Evolutionary conservation across 208 protist species (phyloP).

Genomic region (Wallacemonas sp.): DNA sequence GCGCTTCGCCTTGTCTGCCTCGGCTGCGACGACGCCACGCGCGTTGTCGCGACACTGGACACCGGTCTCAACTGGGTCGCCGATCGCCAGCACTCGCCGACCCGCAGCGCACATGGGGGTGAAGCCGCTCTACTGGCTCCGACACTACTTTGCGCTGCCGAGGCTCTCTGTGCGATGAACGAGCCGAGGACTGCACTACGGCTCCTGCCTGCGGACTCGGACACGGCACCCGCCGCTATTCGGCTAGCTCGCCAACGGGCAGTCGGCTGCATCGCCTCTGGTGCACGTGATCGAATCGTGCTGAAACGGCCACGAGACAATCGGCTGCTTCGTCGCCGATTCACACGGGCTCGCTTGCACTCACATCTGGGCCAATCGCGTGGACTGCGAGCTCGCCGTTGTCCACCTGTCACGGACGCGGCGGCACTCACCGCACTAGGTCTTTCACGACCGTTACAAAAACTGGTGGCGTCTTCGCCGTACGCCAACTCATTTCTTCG

Average conservation of each 20-base stretch:
- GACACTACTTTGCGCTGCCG: slow-evolving; percentile 23
- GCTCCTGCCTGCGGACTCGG: slow-evolving; percentile 15
- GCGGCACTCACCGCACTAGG: not conserved
- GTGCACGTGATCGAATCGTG: too few relatives aligned
- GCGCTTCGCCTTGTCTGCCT: slow-evolving; percentile 18
- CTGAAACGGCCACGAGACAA: too few relatives aligned
- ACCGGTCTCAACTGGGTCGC: slow-evolving; percentile 5
- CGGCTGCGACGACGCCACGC: slow-evolving; percentile 12
- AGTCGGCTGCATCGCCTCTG: too few relatives aligned
- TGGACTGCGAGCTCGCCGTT: not conserved
- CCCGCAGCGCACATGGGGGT: not conserved
- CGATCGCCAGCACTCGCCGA: not conserved
- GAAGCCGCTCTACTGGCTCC: slow-evolving; percentile 10
- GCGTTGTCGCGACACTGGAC: slow-evolving; percentile 13
- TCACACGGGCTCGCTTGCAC: too few relatives aligned
- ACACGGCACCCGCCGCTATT: slow-evolving; percentile 14
- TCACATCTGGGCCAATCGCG: too few relatives aligned
- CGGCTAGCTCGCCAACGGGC: slow-evolving; percentile 17
- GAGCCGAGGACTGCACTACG: slow-evolving; percentile 22
- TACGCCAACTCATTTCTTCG: not conserved
- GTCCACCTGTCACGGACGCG: not conserved
- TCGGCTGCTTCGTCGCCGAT: too few relatives aligned
- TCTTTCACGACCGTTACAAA: not conserved
- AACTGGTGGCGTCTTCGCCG: not conserved
- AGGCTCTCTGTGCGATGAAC: slow-evolving; percentile 24